Conservation (phyloP, 2,329 filamentous ascomycete species). For the Colletotrichum godetiae region DNA sequence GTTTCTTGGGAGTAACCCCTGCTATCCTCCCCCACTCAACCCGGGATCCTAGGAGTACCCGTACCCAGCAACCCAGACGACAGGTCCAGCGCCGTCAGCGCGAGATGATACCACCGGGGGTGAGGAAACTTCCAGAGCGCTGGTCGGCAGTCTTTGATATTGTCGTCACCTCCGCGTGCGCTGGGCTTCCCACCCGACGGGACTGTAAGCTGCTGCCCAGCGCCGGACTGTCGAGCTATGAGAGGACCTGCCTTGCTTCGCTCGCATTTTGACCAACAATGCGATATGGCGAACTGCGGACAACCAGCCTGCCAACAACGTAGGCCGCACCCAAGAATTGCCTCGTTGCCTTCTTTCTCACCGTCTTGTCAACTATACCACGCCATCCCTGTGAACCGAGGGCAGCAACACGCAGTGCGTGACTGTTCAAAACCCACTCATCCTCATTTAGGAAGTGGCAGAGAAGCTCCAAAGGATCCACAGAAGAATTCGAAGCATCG, state of each 20-base stretch:
- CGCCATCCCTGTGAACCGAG: slow-evolving; percentile 14
- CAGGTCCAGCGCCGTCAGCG: slow-evolving; percentile 4
- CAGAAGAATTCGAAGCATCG: slow-evolving; percentile 35
- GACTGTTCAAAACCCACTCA: background rate
- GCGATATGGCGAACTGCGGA: slow-evolving; percentile 3
- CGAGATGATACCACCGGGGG: slow-evolving; percentile 5
- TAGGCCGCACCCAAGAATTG: slow-evolving; percentile 3
- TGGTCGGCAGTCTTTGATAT: background rate
- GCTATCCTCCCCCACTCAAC: slow-evolving; percentile 18
- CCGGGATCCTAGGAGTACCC: slow-evolving; percentile 25
- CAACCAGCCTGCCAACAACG: slow-evolving; percentile 10
- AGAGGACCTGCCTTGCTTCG: background rate
- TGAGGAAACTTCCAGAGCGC: slow-evolving; percentile 15
- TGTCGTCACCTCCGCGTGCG: slow-evolving; percentile 11
- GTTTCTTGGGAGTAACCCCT: slow-evolving; percentile 17
- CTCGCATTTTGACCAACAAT: background rate
- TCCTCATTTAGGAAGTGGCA: slow-evolving; percentile 34
- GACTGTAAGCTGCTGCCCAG: slow-evolving; percentile 23
- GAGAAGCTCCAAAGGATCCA: slow-evolving; percentile 32
- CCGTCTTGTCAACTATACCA: slow-evolving; percentile 19
- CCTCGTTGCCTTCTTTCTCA: slow-evolving; percentile 26
- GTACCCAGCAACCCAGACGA: slow-evolving; percentile 30
- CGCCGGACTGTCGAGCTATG: background rate
- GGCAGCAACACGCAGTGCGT: background rate
- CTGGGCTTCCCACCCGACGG: background rate